phyloP scores from a whole-genome alignment of 352 stramenopile species.

The Globisporangium takayamanum region DNA sequence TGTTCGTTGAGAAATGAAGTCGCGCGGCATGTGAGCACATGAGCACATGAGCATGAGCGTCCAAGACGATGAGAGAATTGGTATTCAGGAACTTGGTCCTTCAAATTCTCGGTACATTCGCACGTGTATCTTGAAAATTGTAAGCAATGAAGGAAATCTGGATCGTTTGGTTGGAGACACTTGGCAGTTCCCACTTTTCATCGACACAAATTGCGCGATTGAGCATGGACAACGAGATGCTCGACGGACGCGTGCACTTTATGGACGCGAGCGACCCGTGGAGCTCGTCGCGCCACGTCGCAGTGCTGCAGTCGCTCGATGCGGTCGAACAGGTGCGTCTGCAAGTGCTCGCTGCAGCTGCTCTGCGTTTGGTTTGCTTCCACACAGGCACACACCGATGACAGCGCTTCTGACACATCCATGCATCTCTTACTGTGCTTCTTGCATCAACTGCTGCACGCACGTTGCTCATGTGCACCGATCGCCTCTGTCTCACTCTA shows the following conservation, averaged over 20 bases:
- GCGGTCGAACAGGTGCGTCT: slow-evolving; percentile 61
- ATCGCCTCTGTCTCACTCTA: background rate
- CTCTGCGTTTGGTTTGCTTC: background rate
- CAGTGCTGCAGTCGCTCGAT: slow-evolving; percentile 70
- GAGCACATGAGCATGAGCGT: too few species aligned
- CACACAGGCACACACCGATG: background rate
- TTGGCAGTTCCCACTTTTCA: background rate
- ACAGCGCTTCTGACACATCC: background rate
- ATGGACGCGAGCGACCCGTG: slow-evolving; percentile 62
- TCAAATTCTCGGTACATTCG: too few species aligned
- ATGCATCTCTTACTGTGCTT: background rate
- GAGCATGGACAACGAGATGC: slow-evolving; percentile 45
- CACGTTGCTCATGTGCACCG: background rate
- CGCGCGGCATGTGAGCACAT: too few species aligned
- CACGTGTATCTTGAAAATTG: too few species aligned
- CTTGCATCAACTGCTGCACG: background rate
- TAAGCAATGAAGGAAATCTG: too few species aligned
- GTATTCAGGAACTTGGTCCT: too few species aligned
- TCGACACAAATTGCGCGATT: background rate
- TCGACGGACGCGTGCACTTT: slow-evolving; percentile 73
- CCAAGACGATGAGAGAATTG: too few species aligned
- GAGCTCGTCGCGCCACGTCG: slow-evolving; percentile 64
- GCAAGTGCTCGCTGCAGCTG: background rate
- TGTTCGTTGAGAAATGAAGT: too few species aligned
- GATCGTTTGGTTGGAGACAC: too few species aligned